These are phyloP conservation scores for Fennellomyces sp. DNA, from an alignment of 371 early-diverging fungal species.

Conservation along the genomic window DNA sequence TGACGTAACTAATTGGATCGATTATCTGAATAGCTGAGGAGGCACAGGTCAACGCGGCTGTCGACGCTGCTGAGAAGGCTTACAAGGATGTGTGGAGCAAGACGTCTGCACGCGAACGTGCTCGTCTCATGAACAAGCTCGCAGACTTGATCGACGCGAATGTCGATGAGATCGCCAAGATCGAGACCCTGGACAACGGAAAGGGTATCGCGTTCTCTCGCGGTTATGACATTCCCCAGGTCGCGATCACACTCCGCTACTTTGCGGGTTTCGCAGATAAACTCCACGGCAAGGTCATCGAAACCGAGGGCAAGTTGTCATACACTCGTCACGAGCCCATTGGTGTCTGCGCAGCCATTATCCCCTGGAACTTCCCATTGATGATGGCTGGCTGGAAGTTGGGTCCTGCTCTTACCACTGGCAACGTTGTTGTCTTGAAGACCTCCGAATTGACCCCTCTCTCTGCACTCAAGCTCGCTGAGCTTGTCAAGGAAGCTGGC, in stretches of 20 bases:
- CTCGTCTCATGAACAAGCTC: constrained; percentile 47
- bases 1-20: no score
- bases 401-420: constrained; percentile 89
- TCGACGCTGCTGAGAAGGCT: constrained; percentile 51
- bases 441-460: constrained; percentile 77
- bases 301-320: constrained; percentile 48
- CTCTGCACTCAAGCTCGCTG: constrained; percentile 49
- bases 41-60: constrained; percentile 50
- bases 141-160: constrained; percentile 48
- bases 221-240: constrained; percentile 57
- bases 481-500: constrained; percentile 52
- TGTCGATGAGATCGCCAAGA: constrained; percentile 42
- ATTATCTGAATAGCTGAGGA: constrained; percentile 34
- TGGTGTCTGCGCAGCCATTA: constrained; percentile 82
- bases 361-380: constrained; percentile 87
- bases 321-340: constrained; percentile 81
- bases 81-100: constrained; percentile 47
- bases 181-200: constrained; percentile 53
- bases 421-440: constrained; percentile 83
- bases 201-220: constrained; percentile 49
- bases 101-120: constrained; percentile 32
- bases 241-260: constrained; percentile 62
- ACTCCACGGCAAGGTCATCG: constrained; percentile 57
- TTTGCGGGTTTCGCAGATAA: constrained; percentile 88
- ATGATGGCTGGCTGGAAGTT: constrained; percentile 82